phyloP scores from a whole-genome alignment of 441 rosid genomes.

The Manihot esculenta region DNA sequence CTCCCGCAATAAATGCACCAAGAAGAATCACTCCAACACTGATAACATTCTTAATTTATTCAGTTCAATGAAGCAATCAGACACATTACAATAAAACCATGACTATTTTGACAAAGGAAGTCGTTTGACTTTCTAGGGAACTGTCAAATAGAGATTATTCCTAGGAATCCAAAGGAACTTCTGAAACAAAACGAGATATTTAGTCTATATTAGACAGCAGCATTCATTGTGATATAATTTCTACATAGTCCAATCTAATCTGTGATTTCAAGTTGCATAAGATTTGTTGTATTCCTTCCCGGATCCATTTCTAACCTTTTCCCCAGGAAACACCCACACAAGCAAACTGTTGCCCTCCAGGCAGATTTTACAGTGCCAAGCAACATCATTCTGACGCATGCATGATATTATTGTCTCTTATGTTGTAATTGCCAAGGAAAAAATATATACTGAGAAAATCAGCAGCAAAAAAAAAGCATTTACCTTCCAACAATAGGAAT shows the following conservation, averaged over 20 bases:
- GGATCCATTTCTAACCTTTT: not conserved
- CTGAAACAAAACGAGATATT: too few relatives aligned
- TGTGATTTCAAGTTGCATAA: not conserved
- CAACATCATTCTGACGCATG: not conserved
- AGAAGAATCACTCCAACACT: constrained; percentile 89
- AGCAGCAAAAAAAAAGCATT: constrained; percentile 11
- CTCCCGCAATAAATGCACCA: constrained; percentile 95
- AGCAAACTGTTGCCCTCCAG: not conserved
- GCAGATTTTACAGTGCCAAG: not conserved
- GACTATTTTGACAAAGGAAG: constrained; percentile 12
- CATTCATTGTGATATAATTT: not conserved
- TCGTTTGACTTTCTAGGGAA: not conserved
- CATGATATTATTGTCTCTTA: not conserved
- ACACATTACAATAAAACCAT: constrained; percentile 22
- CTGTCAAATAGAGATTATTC: not conserved
- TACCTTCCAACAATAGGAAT: constrained; percentile 80
- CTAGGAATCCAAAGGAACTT: too few relatives aligned
- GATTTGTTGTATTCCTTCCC: constrained; percentile 5
- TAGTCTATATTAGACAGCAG: too few relatives aligned
- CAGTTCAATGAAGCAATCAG: constrained; percentile 41
- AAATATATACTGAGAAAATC: not conserved
- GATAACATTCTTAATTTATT: constrained; percentile 49
- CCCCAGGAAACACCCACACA: not conserved
- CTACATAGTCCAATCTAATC: not conserved
- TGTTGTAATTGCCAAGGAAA: constrained; percentile 5